A percentile compares a stretch with the other conserved stretches of the same genome.
Conservation (phyloP, 1,284 basidiomycete species). For the Cryptococcus sp. region DNA sequence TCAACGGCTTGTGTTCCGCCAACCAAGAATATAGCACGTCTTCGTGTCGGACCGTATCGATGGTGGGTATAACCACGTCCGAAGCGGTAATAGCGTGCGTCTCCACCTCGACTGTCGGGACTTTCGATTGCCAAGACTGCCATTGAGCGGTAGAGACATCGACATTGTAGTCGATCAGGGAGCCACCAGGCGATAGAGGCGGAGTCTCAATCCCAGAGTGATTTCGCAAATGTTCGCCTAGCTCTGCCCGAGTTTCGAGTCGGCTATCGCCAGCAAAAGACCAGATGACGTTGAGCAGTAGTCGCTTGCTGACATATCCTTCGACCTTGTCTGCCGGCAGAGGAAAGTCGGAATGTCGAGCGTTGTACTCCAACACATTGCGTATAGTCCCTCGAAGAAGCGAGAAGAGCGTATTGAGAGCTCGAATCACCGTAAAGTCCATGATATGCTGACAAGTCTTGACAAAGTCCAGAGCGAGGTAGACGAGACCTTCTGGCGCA, state of each 20-base stretch:
- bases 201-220: conserved; percentile 89
- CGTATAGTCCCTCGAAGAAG: conserved; percentile 93
- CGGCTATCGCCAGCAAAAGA: conserved; percentile 95
- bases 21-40: conserved; percentile 98
- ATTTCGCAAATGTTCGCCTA: conserved; percentile 81
- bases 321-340: conserved; percentile 75
- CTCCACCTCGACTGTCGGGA: conserved; percentile 94
- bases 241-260: conserved; percentile 77
- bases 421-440: conserved; percentile 91
- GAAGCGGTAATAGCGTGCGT: conserved; percentile 91
- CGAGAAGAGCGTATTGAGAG: conserved; percentile 92
- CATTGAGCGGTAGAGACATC: conserved; percentile 81
- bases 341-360: conserved; percentile 92
- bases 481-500: conserved; percentile 72
- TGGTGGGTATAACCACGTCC: conserved; percentile 95
- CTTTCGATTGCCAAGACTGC: conserved; percentile 84
- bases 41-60: conserved; percentile 98
- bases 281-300: conserved; percentile 92
- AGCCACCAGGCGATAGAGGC: conserved; percentile 63
- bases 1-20: conserved; percentile 95
- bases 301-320: conserved; percentile 82
- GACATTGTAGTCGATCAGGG: conserved; percentile 94
- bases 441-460: conserved; percentile 90
- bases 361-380: conserved; percentile 91
- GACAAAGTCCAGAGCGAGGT: conserved; percentile 70